phyloP scores from a whole-genome alignment of 352 stramenopile genomes.

The Globisporangium rhizosaccharum region DNA sequence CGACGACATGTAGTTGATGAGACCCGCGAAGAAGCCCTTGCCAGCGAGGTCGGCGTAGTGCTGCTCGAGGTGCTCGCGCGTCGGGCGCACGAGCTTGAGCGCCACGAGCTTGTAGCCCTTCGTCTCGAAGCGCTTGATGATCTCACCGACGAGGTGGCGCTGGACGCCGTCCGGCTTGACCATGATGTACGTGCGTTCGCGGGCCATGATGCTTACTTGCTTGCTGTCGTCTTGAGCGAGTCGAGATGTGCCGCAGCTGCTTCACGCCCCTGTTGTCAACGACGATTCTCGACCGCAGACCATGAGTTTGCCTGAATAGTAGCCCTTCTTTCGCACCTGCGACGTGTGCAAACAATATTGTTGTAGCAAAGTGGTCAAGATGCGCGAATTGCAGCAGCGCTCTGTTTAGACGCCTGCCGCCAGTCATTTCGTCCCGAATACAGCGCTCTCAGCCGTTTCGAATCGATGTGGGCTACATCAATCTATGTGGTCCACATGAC shows the following conservation, averaged over 20 bases:
- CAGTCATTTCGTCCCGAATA: too few relatives aligned
- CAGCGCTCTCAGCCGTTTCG: too few relatives aligned
- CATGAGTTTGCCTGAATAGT: background rate
- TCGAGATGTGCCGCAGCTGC: background rate
- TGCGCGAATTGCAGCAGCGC: too few relatives aligned
- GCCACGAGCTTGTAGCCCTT: conserved; percentile 95
- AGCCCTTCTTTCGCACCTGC: background rate
- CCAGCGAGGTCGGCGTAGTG: conserved; percentile 93
- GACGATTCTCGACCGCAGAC: background rate
- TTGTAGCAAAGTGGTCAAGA: too few relatives aligned
- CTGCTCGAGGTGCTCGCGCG: conserved; percentile 76
- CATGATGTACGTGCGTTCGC: conserved; percentile 93
- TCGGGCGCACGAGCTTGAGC: conserved; percentile 93
- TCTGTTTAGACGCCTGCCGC: too few relatives aligned
- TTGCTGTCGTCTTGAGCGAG: background rate
- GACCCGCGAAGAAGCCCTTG: conserved; percentile 90
- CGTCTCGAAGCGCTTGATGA: conserved; percentile 94
- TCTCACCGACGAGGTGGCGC: conserved; percentile 90
- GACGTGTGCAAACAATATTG: background rate
- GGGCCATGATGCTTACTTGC: background rate
- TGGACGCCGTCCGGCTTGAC: conserved; percentile 95
- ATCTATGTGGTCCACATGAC: too few relatives aligned
- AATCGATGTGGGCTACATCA: too few relatives aligned
- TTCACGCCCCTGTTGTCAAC: background rate
- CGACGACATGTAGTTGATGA: conserved; percentile 90